A percentile compares a stretch with the other conserved stretches of the same genome.
Evolutionary conservation across 2,329 filamentous ascomycete species (phyloP).

Genomic region (Colletotrichum sp.): DNA sequence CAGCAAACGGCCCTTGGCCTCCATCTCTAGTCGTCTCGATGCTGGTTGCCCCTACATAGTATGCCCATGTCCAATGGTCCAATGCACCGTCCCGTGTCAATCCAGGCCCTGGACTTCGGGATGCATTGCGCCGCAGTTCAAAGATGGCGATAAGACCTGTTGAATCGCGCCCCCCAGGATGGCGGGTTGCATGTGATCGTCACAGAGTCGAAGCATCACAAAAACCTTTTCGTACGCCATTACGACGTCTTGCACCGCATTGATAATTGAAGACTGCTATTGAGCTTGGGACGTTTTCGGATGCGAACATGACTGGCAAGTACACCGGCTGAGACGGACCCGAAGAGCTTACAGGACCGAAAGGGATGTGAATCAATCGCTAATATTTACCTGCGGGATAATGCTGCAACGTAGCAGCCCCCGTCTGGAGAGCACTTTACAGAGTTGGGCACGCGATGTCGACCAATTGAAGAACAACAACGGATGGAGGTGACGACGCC

Average conservation of each 20-base stretch:
- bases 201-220: not conserved
- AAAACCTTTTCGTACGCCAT: not conserved
- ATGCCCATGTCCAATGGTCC: not conserved
- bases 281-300: not conserved
- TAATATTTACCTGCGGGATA: not conserved
- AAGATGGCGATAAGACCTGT: not conserved
- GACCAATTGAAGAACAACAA: not conserved
- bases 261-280: not conserved
- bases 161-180: not conserved
- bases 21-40: not conserved
- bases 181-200: not conserved
- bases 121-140: constrained; percentile 2
- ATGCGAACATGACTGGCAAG: not conserved
- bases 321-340: not conserved
- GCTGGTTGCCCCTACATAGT: not conserved
- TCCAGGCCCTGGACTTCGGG: not conserved
- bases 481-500: not conserved
- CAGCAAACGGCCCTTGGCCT: not conserved
- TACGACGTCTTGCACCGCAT: not conserved
- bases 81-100: not conserved
- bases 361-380: not conserved
- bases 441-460: not conserved
- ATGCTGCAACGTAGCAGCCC: not conserved
- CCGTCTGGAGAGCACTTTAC: not conserved
- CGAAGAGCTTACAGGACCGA: not conserved